Percentiles rank a stretch among this genome's conserved stretches.
Evolutionary conservation across 2,329 filamentous ascomycete species (phyloP).

Genomic region (Paecilomyces sp.): DNA sequence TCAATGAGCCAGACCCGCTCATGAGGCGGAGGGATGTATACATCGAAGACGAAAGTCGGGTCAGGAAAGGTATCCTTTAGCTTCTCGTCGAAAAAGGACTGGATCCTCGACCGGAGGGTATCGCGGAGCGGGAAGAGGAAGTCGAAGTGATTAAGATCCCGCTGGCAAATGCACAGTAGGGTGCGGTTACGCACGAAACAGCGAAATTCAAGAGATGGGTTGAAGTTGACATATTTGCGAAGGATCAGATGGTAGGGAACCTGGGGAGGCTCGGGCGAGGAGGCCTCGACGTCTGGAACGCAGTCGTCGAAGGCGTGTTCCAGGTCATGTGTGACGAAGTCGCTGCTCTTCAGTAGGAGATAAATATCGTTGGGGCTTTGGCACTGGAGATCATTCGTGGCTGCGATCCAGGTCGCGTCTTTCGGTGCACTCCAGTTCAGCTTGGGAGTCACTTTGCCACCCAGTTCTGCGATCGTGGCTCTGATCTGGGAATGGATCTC

Average conservation of each 20-base stretch:
- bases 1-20: conserved; percentile 80
- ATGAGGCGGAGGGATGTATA: conserved; percentile 75
- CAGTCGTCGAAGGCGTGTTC: conserved; percentile 86
- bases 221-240: conserved; percentile 79
- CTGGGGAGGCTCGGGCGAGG: conserved; percentile 13
- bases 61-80: conserved; percentile 76
- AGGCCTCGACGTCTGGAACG: conserved; percentile 33
- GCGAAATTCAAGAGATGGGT: conserved; percentile 87
- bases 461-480: conserved; percentile 69
- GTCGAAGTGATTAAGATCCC: conserved; percentile 83
- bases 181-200: conserved; percentile 84
- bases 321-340: conserved; percentile 89
- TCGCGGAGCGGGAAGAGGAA: conserved; percentile 66
- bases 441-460: conserved; percentile 83
- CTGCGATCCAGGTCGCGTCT: conserved; percentile 85
- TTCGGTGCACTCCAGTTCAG: conserved; percentile 97
- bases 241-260: conserved; percentile 77
- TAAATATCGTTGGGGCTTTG: conserved; percentile 85
- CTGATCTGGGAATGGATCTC: conserved; percentile 73
- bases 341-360: conserved; percentile 85
- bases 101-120: conserved; percentile 61
- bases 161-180: conserved; percentile 77
- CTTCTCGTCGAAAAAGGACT: conserved; percentile 68
- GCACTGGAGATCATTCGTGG: conserved; percentile 88
- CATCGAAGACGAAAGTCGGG: conserved; percentile 77